Conservation (phyloP, 2,329 filamentous ascomycete species). For the Stagonosporopsis chrysanthemi region DNA sequence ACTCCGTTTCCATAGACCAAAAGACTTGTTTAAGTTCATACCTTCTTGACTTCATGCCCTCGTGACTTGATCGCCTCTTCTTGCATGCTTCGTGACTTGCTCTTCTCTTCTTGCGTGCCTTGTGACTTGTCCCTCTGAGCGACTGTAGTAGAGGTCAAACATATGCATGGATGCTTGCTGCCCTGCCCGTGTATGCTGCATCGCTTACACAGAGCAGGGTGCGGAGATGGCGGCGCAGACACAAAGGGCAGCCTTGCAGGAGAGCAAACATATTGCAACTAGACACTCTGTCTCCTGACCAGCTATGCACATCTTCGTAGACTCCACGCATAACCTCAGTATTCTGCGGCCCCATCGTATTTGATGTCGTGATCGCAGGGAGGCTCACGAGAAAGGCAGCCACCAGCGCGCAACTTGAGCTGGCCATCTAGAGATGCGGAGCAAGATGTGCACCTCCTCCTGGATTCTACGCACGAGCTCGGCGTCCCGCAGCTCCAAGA, state of each 20-base stretch:
- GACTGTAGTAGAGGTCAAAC: too few species aligned
- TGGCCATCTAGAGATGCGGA: not conserved
- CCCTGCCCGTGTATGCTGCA: not conserved
- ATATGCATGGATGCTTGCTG: too few species aligned
- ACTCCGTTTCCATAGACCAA: slow-evolving; percentile 17
- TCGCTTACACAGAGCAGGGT: not conserved
- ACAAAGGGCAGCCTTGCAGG: not conserved
- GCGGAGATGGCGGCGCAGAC: not conserved
- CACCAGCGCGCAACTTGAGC: not conserved
- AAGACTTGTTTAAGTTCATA: slow-evolving; percentile 27
- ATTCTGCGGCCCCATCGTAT: too few species aligned
- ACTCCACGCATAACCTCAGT: not conserved
- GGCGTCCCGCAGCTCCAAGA: not conserved
- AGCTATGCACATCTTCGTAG: not conserved
- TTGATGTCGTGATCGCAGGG: not conserved
- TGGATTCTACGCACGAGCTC: not conserved
- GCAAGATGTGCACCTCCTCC: not conserved
- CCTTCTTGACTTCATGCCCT: slow-evolving; percentile 12
- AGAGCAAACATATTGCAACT: not conserved
- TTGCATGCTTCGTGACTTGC: slow-evolving; percentile 9
- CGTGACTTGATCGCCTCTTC: not conserved
- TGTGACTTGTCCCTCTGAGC: not conserved
- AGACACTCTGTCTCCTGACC: not conserved
- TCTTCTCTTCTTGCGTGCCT: not conserved
- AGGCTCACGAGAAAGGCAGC: not conserved